phyloP scores from a whole-genome alignment of 2,329 filamentous ascomycete species.

The Cercospora sesami region DNA sequence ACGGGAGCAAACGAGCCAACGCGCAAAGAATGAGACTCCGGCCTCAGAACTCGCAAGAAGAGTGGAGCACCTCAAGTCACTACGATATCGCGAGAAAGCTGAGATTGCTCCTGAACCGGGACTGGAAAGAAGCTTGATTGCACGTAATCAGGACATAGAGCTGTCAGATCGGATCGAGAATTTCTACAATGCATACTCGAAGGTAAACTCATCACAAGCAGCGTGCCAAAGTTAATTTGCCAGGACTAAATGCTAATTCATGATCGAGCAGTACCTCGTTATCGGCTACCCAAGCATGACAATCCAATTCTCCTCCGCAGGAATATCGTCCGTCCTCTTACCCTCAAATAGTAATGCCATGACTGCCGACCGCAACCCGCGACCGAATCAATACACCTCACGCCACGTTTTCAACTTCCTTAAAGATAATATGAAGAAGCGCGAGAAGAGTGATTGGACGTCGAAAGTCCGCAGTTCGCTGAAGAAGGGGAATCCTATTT shows the following conservation, averaged over 20 bases:
- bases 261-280: constrained; percentile 41
- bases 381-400: background rate
- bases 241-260: background rate
- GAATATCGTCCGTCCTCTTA: background rate
- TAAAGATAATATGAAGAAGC: constrained; percentile 44
- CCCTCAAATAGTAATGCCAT: background rate
- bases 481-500: constrained; percentile 33
- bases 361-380: background rate
- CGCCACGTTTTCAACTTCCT: constrained; percentile 57
- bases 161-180: constrained; percentile 44
- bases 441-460: constrained; percentile 48
- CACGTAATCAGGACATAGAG: constrained; percentile 34
- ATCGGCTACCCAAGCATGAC: constrained; percentile 43
- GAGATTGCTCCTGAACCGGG: constrained; percentile 33
- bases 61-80: background rate
- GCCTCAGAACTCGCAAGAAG: constrained; percentile 1
- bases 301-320: constrained; percentile 51
- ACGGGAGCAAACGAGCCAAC: background rate
- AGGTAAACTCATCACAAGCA: constrained; percentile 34
- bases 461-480: constrained; percentile 45
- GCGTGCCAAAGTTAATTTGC: too few relatives aligned
- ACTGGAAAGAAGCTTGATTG: constrained; percentile 41
- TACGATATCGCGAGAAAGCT: constrained; percentile 3
- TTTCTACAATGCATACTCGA: constrained; percentile 50
- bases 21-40: background rate